phyloP scores from a whole-genome alignment of 2,329 filamentous ascomycete genomes.

The Calonectria henricotiae region DNA sequence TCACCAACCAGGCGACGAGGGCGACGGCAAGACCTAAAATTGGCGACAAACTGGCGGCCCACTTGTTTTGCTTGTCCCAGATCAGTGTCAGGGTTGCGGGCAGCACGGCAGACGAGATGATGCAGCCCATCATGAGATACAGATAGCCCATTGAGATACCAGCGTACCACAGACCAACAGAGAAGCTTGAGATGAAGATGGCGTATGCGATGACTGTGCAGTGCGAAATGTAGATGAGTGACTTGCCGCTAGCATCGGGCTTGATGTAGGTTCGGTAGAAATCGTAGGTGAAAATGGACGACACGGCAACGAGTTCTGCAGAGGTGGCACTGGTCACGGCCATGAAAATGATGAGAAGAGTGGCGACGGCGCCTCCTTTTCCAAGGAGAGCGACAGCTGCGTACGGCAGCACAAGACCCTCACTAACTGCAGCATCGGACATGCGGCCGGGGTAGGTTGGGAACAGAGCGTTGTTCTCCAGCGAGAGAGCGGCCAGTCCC shows the following conservation, averaged over 20 bases:
- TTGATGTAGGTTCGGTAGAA: slow-evolving; percentile 79
- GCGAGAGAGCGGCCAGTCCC: slow-evolving; percentile 85
- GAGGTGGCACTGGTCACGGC: slow-evolving; percentile 62
- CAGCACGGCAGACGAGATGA: slow-evolving; percentile 89
- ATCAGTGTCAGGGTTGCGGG: slow-evolving; percentile 86
- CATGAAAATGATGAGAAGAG: slow-evolving; percentile 52
- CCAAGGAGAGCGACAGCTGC: slow-evolving; percentile 86
- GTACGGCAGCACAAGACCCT: slow-evolving; percentile 88
- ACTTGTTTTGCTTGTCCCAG: slow-evolving; percentile 85
- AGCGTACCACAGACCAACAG: slow-evolving; percentile 81
- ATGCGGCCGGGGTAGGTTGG: slow-evolving; percentile 65
- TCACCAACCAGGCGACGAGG: slow-evolving; percentile 83
- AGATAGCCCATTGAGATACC: slow-evolving; percentile 91
- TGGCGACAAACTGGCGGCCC: slow-evolving; percentile 79
- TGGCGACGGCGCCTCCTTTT: slow-evolving; percentile 48
- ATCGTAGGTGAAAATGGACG: slow-evolving; percentile 88
- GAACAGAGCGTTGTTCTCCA: slow-evolving; percentile 71
- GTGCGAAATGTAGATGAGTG: slow-evolving; percentile 86
- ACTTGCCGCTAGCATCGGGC: slow-evolving; percentile 80
- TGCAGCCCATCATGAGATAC: slow-evolving; percentile 92
- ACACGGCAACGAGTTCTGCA: slow-evolving; percentile 86
- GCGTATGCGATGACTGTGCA: slow-evolving; percentile 80
- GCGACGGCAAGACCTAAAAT: slow-evolving; percentile 78
- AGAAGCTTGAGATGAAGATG: slow-evolving; percentile 83
- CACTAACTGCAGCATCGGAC: slow-evolving; percentile 76